phyloP scores from a whole-genome alignment of 2,329 filamentous ascomycete genomes.

The Ophidiomyces ophidiicola region DNA sequence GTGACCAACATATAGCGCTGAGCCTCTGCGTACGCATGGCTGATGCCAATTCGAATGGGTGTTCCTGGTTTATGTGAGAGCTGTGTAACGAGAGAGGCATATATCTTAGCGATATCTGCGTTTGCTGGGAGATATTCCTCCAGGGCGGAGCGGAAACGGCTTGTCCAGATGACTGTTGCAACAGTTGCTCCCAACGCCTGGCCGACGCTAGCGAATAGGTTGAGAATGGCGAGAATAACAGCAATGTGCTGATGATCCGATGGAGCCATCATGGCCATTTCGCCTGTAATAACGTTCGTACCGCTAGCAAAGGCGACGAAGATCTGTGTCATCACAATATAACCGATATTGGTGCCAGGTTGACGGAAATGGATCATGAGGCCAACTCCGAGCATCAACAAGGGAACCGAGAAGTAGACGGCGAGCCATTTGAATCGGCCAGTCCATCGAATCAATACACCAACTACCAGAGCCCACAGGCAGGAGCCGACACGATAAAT shows the following conservation, averaged over 20 bases:
- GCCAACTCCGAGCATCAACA: constrained; percentile 39
- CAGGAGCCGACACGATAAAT: constrained; percentile 41
- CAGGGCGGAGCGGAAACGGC: constrained; percentile 16
- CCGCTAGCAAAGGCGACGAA: constrained; percentile 41
- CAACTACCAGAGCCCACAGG: constrained; percentile 37
- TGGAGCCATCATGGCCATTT: constrained; percentile 45
- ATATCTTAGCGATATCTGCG: constrained; percentile 16
- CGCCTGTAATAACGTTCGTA: constrained; percentile 41
- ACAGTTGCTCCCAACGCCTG: constrained; percentile 22
- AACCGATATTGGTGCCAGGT: constrained; percentile 35
- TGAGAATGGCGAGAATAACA: constrained; percentile 21
- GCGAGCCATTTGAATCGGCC: constrained; percentile 40
- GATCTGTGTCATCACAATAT: constrained; percentile 42
- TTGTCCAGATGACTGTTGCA: constrained; percentile 23
- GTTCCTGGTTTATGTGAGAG: constrained; percentile 29
- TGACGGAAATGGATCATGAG: constrained; percentile 44
- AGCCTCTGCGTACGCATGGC: constrained; percentile 35
- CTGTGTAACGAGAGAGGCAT: constrained; percentile 18
- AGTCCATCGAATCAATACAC: constrained; percentile 35
- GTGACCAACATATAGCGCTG: constrained; percentile 34
- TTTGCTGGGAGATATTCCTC: constrained; percentile 16
- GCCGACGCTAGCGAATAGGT: constrained; percentile 22
- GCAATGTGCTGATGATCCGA: constrained; percentile 42
- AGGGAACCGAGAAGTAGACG: constrained; percentile 38
- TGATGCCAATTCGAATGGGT: constrained; percentile 33